Percentiles rank a stretch among this genome's conserved stretches.
These are phyloP conservation scores for Rhynchosporium agropyri DNA, from an alignment of 2,329 filamentous ascomycete genomes.

Conservation along the genomic window DNA sequence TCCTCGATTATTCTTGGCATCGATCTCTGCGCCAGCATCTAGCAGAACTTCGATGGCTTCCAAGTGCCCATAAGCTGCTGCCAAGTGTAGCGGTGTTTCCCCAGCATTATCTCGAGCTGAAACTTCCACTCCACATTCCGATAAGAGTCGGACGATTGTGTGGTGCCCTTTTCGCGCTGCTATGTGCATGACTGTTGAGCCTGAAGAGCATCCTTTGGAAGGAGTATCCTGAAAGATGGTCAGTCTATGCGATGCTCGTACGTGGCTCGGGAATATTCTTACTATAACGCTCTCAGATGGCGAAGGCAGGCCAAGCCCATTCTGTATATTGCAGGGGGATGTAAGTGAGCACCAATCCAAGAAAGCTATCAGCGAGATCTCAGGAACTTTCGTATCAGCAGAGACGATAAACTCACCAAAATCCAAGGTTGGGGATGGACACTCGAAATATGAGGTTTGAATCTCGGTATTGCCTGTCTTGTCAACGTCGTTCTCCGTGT, in stretches of 20 bases:
- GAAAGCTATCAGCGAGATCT: background rate
- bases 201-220: background rate
- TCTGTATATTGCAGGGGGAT: background rate
- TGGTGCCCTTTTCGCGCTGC: background rate
- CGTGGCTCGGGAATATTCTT: too few relatives aligned
- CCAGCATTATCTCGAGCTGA: background rate
- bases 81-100: background rate
- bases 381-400: background rate
- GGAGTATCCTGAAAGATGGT: background rate
- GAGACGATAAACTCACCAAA: background rate
- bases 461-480: too few relatives aligned
- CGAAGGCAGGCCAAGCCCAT: background rate
- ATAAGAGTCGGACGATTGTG: conserved; percentile 4
- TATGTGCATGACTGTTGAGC: background rate
- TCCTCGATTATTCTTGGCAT: background rate
- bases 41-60: background rate
- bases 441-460: background rate
- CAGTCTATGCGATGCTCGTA: background rate
- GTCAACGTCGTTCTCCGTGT: background rate
- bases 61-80: background rate
- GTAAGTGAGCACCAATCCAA: background rate
- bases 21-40: background rate
- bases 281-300: background rate
- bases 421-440: background rate
- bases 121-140: background rate